phyloP scores from a whole-genome alignment of 352 stramenopile genomes.

The Blastocystis sp. region DNA sequence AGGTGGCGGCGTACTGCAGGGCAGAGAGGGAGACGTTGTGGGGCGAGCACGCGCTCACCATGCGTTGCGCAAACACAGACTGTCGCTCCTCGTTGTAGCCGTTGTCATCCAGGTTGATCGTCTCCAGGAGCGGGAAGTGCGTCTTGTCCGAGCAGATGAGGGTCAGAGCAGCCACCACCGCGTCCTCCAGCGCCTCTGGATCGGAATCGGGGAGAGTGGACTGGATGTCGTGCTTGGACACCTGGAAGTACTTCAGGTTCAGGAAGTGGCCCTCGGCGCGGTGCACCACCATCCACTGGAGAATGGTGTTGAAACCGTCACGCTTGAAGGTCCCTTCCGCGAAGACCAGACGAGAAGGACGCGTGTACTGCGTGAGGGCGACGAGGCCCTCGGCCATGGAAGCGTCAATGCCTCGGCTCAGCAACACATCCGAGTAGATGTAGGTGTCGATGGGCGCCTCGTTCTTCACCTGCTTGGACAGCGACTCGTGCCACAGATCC shows the following conservation, averaged over 20 bases:
- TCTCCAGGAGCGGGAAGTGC: constrained; percentile 3
- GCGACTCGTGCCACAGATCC: too few species aligned
- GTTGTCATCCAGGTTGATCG: constrained; percentile 11
- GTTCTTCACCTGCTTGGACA: not conserved
- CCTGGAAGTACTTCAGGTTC: not conserved
- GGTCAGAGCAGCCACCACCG: not conserved
- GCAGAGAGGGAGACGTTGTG: not conserved
- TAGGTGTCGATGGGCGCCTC: not conserved
- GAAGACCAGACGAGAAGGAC: too few species aligned
- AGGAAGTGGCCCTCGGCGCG: constrained; percentile 11
- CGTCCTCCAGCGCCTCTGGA: not conserved
- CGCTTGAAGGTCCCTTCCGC: too few species aligned
- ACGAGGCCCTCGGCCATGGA: not conserved
- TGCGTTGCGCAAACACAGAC: not conserved
- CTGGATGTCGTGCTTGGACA: not conserved
- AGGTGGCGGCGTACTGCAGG: not conserved
- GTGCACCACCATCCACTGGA: constrained; percentile 4
- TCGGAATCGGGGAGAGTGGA: not conserved
- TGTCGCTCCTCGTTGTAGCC: not conserved
- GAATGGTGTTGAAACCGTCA: too few species aligned
- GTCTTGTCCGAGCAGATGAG: constrained; percentile 24
- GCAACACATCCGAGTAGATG: not conserved
- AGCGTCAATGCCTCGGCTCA: not conserved
- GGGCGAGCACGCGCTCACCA: not conserved
- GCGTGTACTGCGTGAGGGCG: not conserved